A percentile compares a stretch with the other conserved stretches of the same genome.
Conservation (phyloP, 176 grass and related monocot genomes). For the Zea mays region Zm-B73-REFERENCE-NAM-5.0 NC_050104.1:98242501-98243000, state of each 20-base stretch:
- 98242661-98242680: neutral
- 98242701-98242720: conserved; percentile 9
- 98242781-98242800: neutral
- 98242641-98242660: neutral
- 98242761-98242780: neutral
- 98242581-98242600: neutral
- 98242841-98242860: neutral
- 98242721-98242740: conserved; percentile 7
- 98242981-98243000: conserved; percentile 16
- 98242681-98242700: neutral
- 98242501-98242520: conserved; percentile 11
- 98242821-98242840: neutral
- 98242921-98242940: neutral
- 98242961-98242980: neutral
- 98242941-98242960: neutral
- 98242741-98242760: neutral
- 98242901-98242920: neutral
- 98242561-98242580: conserved; percentile 12
- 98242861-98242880: neutral
- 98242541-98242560: neutral
- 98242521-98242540: neutral
- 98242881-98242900: neutral
- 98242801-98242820: neutral
- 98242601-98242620: neutral
- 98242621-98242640: conserved; percentile 6